Base-by-base conservation (phyloP, 768 basidiomycete species). In the Amanita thiersii region DNA sequence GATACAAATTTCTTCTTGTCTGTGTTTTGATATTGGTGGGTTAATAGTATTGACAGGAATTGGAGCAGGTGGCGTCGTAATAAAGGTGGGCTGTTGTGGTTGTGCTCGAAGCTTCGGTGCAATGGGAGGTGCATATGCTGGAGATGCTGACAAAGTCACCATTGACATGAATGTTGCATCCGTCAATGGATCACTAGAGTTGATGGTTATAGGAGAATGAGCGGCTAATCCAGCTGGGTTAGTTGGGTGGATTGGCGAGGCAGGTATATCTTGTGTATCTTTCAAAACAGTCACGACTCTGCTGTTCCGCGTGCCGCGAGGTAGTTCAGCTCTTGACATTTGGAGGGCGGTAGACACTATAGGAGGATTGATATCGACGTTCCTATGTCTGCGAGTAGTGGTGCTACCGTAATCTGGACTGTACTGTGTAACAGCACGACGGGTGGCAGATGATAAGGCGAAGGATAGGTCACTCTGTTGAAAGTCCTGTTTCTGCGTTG, bases 1-100 rank as follows among this genome's bases (percentile, higher is more conserved):
- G 25, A 96, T 70, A 52, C 94, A 99, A 21, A 97, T 66, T 58
- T 98, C 94, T 52, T 87, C 85, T 49, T 75, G 79, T 7, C 63
- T 69, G n/a, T 67, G 73, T 10, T 66, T 75, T 17, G 69, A 75
- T 23, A 61, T 60, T 47, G 79, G 75, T 0, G 74, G 70, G 52
- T 75, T 79, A 3, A 79, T 70, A 2, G 81, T 72, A 47, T 81
- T 79, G 37, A 80, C 67, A 30, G 80, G 68, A 39, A 69, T 72
- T 9, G 73, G 70, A 1, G 73, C 53, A n/a, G 68, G 47, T 0
- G 63, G 54, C 32, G 79, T 78, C 3, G 72, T 80, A 50, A 86
- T 78, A 50, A 77, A 86, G 1, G 78, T 86, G n/a, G 85, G 85
- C 43, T 84, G 83, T 40, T 84, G 83, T 1, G 82, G 68, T 54